Evolutionary conservation across 306 rosid genomes (phyloP).

Genomic region (Casuarina cunninghamiana): DNA sequence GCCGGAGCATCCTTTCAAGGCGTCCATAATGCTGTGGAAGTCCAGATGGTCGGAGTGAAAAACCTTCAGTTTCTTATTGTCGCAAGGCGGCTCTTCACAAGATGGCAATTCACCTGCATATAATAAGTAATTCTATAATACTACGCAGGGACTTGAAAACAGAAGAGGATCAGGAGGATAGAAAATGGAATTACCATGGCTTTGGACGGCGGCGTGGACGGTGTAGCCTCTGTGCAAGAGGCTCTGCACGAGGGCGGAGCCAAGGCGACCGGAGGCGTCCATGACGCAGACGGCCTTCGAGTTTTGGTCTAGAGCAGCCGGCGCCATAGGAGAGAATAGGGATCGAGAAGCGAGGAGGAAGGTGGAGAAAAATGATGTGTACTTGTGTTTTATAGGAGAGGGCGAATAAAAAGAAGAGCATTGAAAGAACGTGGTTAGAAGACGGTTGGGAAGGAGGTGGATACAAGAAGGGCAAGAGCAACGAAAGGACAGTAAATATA

Average conservation of each 20-base stretch:
- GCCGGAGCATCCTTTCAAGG: slow-evolving; percentile 74
- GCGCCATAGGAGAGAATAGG: background rate
- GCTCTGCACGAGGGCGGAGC: slow-evolving; percentile 49
- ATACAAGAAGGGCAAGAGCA: background rate
- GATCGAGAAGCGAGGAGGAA: too few species aligned
- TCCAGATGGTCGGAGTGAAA: slow-evolving; percentile 80
- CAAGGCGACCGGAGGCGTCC: slow-evolving; percentile 72
- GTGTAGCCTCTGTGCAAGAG: slow-evolving; percentile 67
- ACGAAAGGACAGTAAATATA: background rate
- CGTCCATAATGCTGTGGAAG: slow-evolving; percentile 71
- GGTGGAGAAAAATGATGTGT: background rate
- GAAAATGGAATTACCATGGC: slow-evolving; percentile 35
- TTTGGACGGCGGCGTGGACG: slow-evolving; percentile 73
- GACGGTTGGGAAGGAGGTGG: background rate
- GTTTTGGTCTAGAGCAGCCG: slow-evolving; percentile 45
- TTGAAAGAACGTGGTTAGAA: background rate
- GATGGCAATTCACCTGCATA: slow-evolving; percentile 34
- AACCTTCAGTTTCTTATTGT: slow-evolving; percentile 50
- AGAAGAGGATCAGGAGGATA: background rate
- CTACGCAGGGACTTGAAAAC: background rate
- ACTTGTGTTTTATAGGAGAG: background rate
- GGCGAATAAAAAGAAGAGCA: background rate
- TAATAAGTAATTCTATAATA: too few species aligned
- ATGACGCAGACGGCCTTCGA: slow-evolving; percentile 59
- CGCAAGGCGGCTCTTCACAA: slow-evolving; percentile 35